phyloP scores from a whole-genome alignment of 352 stramenopile genomes.

The Globisporangium iwayamae region DNA sequence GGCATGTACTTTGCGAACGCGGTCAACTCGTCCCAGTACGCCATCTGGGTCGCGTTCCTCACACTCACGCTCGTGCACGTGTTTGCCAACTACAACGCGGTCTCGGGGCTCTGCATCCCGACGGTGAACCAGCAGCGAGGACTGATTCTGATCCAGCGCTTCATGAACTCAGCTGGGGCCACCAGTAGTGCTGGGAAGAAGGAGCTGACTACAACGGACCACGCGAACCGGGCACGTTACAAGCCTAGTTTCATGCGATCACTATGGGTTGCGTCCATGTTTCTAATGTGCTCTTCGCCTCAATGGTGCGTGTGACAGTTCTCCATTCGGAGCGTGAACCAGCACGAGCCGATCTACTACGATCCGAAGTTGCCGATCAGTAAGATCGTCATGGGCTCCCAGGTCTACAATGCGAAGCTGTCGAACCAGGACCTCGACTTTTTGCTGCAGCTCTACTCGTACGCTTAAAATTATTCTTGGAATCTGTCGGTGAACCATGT shows the following conservation, averaged over 20 bases:
- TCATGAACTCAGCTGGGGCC: slow-evolving; percentile 21
- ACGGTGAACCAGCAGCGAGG: slow-evolving; percentile 85
- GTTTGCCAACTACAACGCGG: slow-evolving; percentile 91
- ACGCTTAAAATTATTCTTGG: not conserved
- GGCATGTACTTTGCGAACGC: slow-evolving; percentile 84
- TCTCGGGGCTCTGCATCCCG: slow-evolving; percentile 84
- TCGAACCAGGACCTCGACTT: slow-evolving; percentile 39
- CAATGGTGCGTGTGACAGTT: slow-evolving; percentile 24
- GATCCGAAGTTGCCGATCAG: slow-evolving; percentile 46
- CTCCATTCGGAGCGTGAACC: slow-evolving; percentile 60
- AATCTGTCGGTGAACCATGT: not conserved
- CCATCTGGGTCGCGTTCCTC: slow-evolving; percentile 90
- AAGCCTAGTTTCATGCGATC: not conserved
- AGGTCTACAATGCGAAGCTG: slow-evolving; percentile 38
- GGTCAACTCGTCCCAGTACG: slow-evolving; percentile 54
- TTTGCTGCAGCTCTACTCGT: slow-evolving; percentile 54
- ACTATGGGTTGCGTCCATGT: not conserved
- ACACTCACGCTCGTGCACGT: slow-evolving; percentile 92
- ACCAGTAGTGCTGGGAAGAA: slow-evolving; percentile 21
- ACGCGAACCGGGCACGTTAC: slow-evolving; percentile 24
- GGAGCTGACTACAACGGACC: slow-evolving; percentile 18
- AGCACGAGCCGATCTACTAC: slow-evolving; percentile 47
- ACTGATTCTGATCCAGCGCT: slow-evolving; percentile 52
- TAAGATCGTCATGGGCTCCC: slow-evolving; percentile 55
- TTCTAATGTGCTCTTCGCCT: not conserved